These are phyloP conservation scores for Solanum etuberosum DNA, from an alignment of 257 asterid genomes.

Conservation along the genomic window DNA sequence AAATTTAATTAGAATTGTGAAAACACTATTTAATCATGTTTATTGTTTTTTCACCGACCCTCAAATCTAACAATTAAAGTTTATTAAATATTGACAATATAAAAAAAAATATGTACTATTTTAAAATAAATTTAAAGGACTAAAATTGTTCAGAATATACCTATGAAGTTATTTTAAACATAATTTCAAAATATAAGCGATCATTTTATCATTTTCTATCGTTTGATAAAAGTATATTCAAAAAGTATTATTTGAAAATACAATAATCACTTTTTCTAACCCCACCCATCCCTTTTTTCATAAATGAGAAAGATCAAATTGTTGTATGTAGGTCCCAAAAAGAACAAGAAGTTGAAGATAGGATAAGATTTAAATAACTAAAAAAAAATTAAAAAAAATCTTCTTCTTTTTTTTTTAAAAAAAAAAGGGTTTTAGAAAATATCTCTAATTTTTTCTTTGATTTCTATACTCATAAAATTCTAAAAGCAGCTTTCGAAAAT, in stretches of 20 bases:
- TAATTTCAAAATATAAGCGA: too few species aligned
- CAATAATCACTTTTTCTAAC: not conserved
- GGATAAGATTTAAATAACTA: not conserved
- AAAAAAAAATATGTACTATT: not conserved
- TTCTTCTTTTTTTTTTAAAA: too few species aligned
- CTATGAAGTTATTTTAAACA: too few species aligned
- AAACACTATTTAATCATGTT: too few species aligned
- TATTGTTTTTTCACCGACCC: not conserved
- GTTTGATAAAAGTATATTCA: not conserved
- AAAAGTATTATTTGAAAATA: not conserved
- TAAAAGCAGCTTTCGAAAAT: not conserved
- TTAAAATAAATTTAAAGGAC: not conserved
- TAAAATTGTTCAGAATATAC: not conserved
- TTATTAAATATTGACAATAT: not conserved
- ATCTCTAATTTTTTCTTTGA: not conserved
- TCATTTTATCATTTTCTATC: not conserved
- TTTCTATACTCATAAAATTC: not conserved
- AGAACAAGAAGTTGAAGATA: not conserved
- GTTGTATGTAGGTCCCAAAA: not conserved
- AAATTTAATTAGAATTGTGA: too few species aligned
- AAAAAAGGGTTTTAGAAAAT: not conserved
- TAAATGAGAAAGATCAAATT: not conserved
- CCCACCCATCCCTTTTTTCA: not conserved
- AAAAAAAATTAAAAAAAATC: not conserved
- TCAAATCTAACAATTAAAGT: not conserved